These are phyloP conservation scores for Leccinum disarticulatum DNA, from an alignment of 768 basidiomycete species.

Conservation along the genomic window DNA sequence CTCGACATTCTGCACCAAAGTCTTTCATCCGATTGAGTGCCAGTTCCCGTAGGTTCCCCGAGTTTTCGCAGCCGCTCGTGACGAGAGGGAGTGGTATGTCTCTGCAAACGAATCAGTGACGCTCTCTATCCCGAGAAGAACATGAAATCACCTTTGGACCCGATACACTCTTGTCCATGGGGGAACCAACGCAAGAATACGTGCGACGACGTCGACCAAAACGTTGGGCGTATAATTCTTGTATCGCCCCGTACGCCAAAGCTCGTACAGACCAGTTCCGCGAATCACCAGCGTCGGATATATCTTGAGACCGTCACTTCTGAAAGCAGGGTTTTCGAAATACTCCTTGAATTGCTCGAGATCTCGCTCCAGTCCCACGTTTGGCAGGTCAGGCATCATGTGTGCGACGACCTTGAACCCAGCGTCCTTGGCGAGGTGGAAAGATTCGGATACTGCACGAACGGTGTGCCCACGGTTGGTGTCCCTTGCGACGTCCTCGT, in stretches of 20 bases:
- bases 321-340: slow-evolving; percentile 97
- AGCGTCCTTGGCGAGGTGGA: slow-evolving; percentile 97
- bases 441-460: slow-evolving; percentile 93
- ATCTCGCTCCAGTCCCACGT: slow-evolving; percentile 96
- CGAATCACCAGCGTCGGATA: slow-evolving; percentile 98
- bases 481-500: slow-evolving; percentile 98
- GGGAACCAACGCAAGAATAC: slow-evolving; percentile 93
- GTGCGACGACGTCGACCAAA: slow-evolving; percentile 93
- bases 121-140: slow-evolving; percentile 1
- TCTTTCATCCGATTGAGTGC: slow-evolving; percentile 98
- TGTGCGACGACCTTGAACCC: slow-evolving; percentile 99
- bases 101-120: slow-evolving; percentile 39
- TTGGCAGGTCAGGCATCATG: slow-evolving; percentile 99
- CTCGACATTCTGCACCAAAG: slow-evolving; percentile 95
- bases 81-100: slow-evolving; percentile 98
- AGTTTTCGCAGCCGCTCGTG: slow-evolving; percentile 95
- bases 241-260: slow-evolving; percentile 96
- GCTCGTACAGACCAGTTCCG: slow-evolving; percentile 92
- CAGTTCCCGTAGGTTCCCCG: slow-evolving; percentile 93
- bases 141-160: slow-evolving; percentile 73
- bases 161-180: slow-evolving; percentile 99
- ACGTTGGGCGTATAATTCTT: slow-evolving; percentile 99
- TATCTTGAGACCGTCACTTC: slow-evolving; percentile 96
- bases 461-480: slow-evolving; percentile 99
- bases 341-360: slow-evolving; percentile 99